phyloP scores from a whole-genome alignment of 441 rosid genomes.

The Aquilaria agallochum region DNA sequence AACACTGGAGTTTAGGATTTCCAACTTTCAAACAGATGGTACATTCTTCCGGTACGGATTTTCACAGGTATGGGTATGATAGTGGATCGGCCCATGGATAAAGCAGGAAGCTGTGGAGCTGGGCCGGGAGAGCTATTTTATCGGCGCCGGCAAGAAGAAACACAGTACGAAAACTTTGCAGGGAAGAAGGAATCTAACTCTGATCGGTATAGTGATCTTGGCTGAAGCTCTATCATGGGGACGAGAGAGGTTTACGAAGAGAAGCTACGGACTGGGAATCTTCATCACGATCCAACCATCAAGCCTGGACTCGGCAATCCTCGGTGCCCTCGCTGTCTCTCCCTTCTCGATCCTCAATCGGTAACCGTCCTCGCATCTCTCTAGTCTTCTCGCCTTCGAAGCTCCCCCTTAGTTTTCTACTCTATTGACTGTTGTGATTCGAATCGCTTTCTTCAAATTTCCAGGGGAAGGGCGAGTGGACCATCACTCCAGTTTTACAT shows the following conservation, averaged over 20 bases:
- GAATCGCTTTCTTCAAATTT: background rate
- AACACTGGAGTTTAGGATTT: too few species aligned
- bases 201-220: too few species aligned
- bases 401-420: too few species aligned
- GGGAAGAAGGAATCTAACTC: too few species aligned
- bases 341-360: constrained; percentile 62
- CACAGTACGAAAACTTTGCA: too few species aligned
- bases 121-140: too few species aligned
- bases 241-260: constrained; percentile 85
- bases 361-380: constrained; percentile 24
- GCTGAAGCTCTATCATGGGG: constrained; percentile 38
- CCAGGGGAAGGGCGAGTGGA: constrained; percentile 75
- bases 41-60: too few species aligned
- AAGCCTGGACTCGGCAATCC: constrained; percentile 85
- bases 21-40: too few species aligned
- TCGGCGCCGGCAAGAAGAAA: too few species aligned
- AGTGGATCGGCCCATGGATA: too few species aligned
- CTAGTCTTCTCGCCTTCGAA: background rate
- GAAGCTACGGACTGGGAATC: constrained; percentile 67
- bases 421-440: background rate
- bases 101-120: too few species aligned
- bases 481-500: constrained; percentile 72
- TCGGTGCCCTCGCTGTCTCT: constrained; percentile 95
- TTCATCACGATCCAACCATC: constrained; percentile 80
- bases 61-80: too few species aligned